phyloP scores from a whole-genome alignment of 164 flowering plant species.

The Magnolia kwangsiensis region DNA sequence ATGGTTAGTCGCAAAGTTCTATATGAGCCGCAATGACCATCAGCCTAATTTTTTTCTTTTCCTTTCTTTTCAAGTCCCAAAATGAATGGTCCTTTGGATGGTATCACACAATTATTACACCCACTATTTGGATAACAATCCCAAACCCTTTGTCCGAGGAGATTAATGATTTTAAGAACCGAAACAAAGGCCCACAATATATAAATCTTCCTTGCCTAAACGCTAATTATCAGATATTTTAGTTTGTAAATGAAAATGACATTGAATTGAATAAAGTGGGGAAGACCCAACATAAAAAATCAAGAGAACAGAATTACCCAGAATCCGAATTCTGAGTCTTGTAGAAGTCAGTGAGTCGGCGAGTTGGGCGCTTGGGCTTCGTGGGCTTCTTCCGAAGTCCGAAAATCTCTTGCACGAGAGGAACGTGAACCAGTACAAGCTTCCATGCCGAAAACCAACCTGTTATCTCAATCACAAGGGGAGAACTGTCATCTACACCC shows the following conservation, averaged over 20 bases:
- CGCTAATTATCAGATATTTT: background rate
- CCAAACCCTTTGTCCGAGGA: too few species aligned
- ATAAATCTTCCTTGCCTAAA: background rate
- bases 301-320: slow-evolving; percentile 16
- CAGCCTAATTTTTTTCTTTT: too few species aligned
- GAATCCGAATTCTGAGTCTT: slow-evolving; percentile 23
- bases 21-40: too few species aligned
- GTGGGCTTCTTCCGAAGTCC: slow-evolving; percentile 57
- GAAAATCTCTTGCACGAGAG: slow-evolving; percentile 84
- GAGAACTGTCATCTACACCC: background rate
- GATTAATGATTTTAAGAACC: background rate
- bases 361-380: slow-evolving; percentile 47
- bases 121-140: too few species aligned
- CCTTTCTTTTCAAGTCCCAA: too few species aligned
- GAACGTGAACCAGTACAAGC: slow-evolving; percentile 80
- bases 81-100: too few species aligned
- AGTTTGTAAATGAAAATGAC: background rate
- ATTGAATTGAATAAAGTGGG: background rate
- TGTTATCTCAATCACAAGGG: slow-evolving; percentile 10
- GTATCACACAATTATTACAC: too few species aligned
- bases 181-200: background rate
- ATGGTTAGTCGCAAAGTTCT: too few species aligned
- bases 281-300: background rate
- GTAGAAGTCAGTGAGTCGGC: slow-evolving; percentile 47
- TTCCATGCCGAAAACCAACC: slow-evolving; percentile 95